Evolutionary conservation across 1,284 basidiomycete genomes (phyloP).

Genomic region (Schizophyllum commune): DNA sequence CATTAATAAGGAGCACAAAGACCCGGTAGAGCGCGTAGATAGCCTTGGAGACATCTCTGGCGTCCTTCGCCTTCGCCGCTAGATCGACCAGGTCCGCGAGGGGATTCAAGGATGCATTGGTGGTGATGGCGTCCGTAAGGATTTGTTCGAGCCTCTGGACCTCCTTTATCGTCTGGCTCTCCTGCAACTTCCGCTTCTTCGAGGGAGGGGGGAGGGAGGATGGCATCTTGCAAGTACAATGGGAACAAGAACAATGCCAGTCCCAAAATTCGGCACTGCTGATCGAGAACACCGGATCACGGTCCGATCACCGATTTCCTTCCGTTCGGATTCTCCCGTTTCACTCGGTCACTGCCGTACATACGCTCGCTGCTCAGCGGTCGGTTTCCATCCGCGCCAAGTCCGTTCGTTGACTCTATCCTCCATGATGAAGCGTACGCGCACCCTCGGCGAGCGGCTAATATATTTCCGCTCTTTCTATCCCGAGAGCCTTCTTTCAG

Average conservation of each 20-base stretch:
- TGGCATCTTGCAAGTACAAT: background rate
- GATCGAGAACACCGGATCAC: background rate
- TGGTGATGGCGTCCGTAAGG: conserved; percentile 39
- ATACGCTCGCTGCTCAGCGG: too few species aligned
- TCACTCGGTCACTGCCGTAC: too few species aligned
- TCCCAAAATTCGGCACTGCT: background rate
- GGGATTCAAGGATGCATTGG: conserved; percentile 66
- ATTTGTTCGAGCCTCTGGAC: conserved; percentile 46
- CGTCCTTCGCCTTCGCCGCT: conserved; percentile 32
- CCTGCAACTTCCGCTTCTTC: conserved; percentile 46
- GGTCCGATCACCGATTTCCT: too few species aligned
- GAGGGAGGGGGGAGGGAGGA: conserved; percentile 44
- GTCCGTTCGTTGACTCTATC: too few species aligned
- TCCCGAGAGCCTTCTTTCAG: too few species aligned
- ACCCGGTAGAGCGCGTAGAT: conserved; percentile 80
- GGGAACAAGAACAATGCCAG: background rate
- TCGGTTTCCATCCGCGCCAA: too few species aligned
- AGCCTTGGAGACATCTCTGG: conserved; percentile 61
- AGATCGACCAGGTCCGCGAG: conserved; percentile 71
- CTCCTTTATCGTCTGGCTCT: conserved; percentile 18
- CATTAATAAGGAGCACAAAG: conserved; percentile 61
- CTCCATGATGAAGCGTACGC: too few species aligned
- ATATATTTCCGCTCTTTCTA: too few species aligned
- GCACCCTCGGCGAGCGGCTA: too few species aligned
- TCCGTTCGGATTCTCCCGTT: too few species aligned